Evolutionary conservation across 2,329 filamentous ascomycete genomes (phyloP), one percentile per base, ranked within the genome.

Genomic region (Clonostachys chloroleuca): DNA sequence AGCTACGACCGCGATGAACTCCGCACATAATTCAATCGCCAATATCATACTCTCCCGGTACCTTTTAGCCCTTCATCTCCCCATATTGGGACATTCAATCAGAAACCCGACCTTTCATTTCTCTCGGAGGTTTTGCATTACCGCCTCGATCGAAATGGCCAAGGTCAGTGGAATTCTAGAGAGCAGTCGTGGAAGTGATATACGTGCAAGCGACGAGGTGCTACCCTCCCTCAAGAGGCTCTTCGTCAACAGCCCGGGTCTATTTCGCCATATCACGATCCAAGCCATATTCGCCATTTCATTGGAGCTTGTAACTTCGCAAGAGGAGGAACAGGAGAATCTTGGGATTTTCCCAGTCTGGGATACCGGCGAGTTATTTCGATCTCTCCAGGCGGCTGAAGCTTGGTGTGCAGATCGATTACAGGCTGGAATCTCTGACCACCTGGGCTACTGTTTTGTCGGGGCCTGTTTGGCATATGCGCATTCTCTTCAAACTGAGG

Each of bases 31-130:
- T 17, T 12, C 24, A 12, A 20, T 44, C 7, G 12, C 41, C 10
- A 36, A 44, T 16, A 24, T 43, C 12, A 18, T 43, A 9, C 12
- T 49, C 9, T 42, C 35, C 12, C 41, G 41, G 5, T 48, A 48
- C 17, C 36, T 45, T 16, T 33, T 48, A 12, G 47, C 47, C 10
- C 16, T 48, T 5, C 47, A 48, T 37, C 36, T 48, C 12, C 47
- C 47, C 4, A 16, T 42, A 7, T 37, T 48, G 5, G 47, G 42
- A 5, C 35, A 18, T 12, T 20, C 13, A 5, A 45, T 48, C 33
- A 40, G 18, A 17, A 40, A 48, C 24, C 47, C 42, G 14, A 42
- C 13, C 9, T 43, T 24, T 33, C 43, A 48, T 34, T 48, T 45
- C 16, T 48, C 47, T 18, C 42, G 47, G 5, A 34, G 41, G 17